Percentiles rank a stretch among this genome's conserved stretches.
phyloP scores from a whole-genome alignment of 192 early-diverging fungal genomes.

The Backusella mclennaniae region DNA sequence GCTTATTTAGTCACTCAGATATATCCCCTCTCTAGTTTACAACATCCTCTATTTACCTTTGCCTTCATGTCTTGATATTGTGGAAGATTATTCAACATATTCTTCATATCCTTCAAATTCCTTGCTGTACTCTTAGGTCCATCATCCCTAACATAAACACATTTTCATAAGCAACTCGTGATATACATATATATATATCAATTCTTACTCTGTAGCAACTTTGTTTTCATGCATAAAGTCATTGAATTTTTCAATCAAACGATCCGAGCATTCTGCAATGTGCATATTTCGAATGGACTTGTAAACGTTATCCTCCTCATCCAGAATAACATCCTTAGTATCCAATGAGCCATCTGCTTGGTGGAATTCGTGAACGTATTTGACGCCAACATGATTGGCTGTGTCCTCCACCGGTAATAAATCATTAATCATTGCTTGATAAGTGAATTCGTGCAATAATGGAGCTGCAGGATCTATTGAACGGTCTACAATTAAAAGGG shows the following conservation, averaged over 20 bases:
- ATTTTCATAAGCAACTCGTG: background rate
- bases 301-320: slow-evolving; percentile 81
- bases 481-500: slow-evolving; percentile 89
- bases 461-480: slow-evolving; percentile 87
- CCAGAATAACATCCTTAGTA: slow-evolving; percentile 56
- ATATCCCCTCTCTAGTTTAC: background rate
- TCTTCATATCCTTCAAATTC: slow-evolving; percentile 82
- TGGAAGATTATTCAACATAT: slow-evolving; percentile 77
- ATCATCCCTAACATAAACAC: background rate
- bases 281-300: slow-evolving; percentile 75
- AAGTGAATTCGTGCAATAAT: slow-evolving; percentile 97
- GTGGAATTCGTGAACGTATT: slow-evolving; percentile 56
- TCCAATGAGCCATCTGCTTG: slow-evolving; percentile 40
- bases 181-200: background rate
- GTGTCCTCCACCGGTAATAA: slow-evolving; percentile 59
- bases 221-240: slow-evolving; percentile 79
- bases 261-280: slow-evolving; percentile 76
- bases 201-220: slow-evolving; percentile 13
- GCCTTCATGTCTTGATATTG: slow-evolving; percentile 85
- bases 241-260: slow-evolving; percentile 74
- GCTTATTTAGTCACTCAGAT: background rate
- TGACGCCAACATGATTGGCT: slow-evolving; percentile 45
- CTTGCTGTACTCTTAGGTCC: slow-evolving; percentile 52
- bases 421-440: slow-evolving; percentile 98
- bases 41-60: slow-evolving; percentile 32